Conservation (phyloP, 192 early-diverging fungal species). For the Coemansia sp. region DNA sequence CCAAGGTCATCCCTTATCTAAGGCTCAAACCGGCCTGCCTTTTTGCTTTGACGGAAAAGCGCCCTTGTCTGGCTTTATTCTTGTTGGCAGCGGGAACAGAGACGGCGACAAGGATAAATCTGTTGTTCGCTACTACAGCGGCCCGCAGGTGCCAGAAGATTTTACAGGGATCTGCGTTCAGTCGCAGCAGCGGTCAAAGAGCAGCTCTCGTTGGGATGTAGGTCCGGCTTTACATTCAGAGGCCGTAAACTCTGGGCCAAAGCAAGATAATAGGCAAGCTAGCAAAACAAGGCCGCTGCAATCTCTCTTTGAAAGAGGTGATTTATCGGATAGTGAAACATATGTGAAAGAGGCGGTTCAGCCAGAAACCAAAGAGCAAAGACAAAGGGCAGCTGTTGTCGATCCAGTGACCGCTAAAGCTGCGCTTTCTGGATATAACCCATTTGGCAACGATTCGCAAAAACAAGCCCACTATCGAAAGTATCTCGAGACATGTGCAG, state of each 20-base stretch:
- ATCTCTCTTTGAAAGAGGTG: conserved; percentile 5
- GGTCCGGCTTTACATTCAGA: no score
- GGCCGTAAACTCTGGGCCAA: no score
- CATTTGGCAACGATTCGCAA: conserved; percentile 6
- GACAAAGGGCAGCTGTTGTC: conserved; percentile 8
- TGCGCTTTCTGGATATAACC: conserved; percentile 17
- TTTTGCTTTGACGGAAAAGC: conserved; percentile 16
- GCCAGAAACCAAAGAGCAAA: background rate
- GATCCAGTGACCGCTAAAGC: conserved; percentile 5
- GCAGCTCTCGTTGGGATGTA: conserved; percentile 13
- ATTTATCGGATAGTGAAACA: background rate
- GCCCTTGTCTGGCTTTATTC: conserved; percentile 25
- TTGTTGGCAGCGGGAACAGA: background rate
- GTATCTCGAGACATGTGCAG: conserved; percentile 5
- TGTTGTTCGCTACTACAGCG: background rate
- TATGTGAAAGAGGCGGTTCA: background rate
- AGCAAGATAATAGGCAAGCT: no score
- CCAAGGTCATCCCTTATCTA: background rate
- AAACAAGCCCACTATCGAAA: conserved; percentile 10
- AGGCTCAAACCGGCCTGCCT: background rate
- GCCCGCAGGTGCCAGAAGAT: conserved; percentile 16
- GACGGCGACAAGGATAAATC: conserved; percentile 4
- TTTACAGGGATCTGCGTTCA: conserved; percentile 15
- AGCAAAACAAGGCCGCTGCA: background rate
- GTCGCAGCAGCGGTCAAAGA: conserved; percentile 1